Percentiles rank a stretch among this genome's conserved stretches.
Conservation (phyloP, 768 basidiomycete species). For the Lyophyllum atratum region DNA sequence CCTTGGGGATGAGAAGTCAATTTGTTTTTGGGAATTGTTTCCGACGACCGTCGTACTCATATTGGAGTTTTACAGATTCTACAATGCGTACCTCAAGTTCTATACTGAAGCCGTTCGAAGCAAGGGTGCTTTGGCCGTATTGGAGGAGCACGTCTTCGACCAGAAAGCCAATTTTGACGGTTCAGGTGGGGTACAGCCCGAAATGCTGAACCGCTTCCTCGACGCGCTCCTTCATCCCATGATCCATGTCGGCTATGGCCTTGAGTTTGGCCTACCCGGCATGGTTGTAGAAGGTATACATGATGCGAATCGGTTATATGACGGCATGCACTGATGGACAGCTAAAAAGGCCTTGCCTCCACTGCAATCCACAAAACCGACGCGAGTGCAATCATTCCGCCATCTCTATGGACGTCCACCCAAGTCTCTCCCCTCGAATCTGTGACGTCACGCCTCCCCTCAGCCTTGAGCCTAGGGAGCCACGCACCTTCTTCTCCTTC, state of each 20-base stretch:
- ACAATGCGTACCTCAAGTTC: constrained; percentile 57
- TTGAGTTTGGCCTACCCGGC: constrained; percentile 57
- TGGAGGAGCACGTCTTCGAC: constrained; percentile 70
- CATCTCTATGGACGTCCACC: constrained; percentile 23
- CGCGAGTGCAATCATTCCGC: constrained; percentile 33
- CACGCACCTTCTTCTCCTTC: not conserved
- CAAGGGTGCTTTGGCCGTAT: constrained; percentile 41
- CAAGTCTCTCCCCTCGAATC: not conserved
- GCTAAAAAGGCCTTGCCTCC: constrained; percentile 40
- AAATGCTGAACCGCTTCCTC: constrained; percentile 54
- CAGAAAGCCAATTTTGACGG: constrained; percentile 45
- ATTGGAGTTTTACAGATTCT: constrained; percentile 45
- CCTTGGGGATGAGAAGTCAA: constrained; percentile 55
- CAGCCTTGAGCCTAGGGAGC: not conserved
- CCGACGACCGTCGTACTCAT: not conserved
- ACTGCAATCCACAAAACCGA: constrained; percentile 46
- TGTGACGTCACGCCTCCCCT: not conserved
- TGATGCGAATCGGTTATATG: not conserved
- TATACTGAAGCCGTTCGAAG: constrained; percentile 45
- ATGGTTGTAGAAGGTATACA: constrained; percentile 52
- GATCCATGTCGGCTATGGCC: constrained; percentile 60
- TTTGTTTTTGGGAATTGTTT: not conserved
- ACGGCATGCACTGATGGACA: not conserved
- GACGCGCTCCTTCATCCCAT: constrained; percentile 60
- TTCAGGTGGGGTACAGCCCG: constrained; percentile 38